Percentiles rank a stretch among this genome's conserved stretches.
These are phyloP conservation scores for Botrytis porri DNA, from an alignment of 2,329 filamentous ascomycete species.

Conservation along the genomic window DNA sequence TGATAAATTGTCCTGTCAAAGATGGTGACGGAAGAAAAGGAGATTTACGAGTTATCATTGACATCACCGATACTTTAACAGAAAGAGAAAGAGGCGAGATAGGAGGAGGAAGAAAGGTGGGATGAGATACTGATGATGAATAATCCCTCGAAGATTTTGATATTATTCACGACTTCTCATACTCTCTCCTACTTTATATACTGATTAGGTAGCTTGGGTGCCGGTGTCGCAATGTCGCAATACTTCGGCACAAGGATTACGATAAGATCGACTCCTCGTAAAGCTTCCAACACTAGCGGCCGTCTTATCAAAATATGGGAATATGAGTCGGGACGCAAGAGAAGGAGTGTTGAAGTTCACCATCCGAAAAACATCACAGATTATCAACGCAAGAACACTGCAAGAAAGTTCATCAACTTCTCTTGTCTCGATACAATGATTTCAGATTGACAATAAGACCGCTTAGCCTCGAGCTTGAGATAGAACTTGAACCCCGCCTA, in stretches of 20 bases:
- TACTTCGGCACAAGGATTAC: background rate
- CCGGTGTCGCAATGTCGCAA: slow-evolving; percentile 16
- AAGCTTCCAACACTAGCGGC: background rate
- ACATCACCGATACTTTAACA: background rate
- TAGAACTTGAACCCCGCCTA: background rate
- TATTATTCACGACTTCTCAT: background rate
- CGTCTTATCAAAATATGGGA: background rate
- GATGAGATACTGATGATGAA: background rate
- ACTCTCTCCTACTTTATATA: background rate
- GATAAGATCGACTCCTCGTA: background rate
- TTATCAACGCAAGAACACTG: too few species aligned
- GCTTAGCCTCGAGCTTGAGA: background rate
- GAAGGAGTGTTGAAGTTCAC: background rate
- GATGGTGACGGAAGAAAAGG: slow-evolving; percentile 17
- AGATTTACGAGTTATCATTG: slow-evolving; percentile 24
- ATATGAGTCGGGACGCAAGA: background rate
- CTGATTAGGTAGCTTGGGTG: background rate
- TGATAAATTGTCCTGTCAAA: background rate
- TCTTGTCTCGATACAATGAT: background rate
- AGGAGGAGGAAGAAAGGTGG: background rate
- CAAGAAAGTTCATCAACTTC: background rate
- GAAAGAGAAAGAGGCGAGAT: background rate
- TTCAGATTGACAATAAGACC: background rate
- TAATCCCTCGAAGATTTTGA: background rate
- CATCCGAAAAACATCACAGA: background rate